These are phyloP conservation scores for Conidiobolus incongruus DNA, from an alignment of 371 early-diverging fungal genomes.

Conservation along the genomic window DNA sequence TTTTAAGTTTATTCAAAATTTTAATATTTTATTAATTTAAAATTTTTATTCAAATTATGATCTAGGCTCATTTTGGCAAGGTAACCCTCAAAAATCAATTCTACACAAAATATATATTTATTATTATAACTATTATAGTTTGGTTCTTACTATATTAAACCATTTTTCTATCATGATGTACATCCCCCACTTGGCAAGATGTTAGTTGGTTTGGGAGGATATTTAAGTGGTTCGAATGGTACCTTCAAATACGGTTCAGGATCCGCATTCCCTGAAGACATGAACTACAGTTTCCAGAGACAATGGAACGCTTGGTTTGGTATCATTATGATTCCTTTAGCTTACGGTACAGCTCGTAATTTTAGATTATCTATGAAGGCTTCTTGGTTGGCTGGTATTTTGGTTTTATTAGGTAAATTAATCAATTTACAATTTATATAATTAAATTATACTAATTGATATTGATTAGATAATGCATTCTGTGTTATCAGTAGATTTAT, in stretches of 20 bases:
- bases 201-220: slow-evolving; percentile 81
- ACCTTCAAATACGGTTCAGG: slow-evolving; percentile 70
- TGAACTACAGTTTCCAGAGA: slow-evolving; percentile 88
- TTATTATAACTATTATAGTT: slow-evolving; percentile 26
- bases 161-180: slow-evolving; percentile 96
- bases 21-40: too few species aligned
- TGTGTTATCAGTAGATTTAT: slow-evolving; percentile 87
- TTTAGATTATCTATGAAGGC: slow-evolving; percentile 40
- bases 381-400: slow-evolving; percentile 44
- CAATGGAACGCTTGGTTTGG: slow-evolving; percentile 80
- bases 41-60: neutral
- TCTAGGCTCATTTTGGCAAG: slow-evolving; percentile 11
- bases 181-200: slow-evolving; percentile 99
- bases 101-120: neutral
- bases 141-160: slow-evolving; percentile 81
- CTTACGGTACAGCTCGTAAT: slow-evolving; percentile 74
- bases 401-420: slow-evolving; percentile 75
- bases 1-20: neutral
- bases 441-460: too few species aligned
- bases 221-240: slow-evolving; percentile 73
- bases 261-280: slow-evolving; percentile 47
- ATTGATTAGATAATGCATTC: slow-evolving; percentile 79
- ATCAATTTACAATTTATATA: too few species aligned
- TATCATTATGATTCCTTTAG: slow-evolving; percentile 79
- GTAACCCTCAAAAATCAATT: neutral